A percentile compares a stretch with the other conserved stretches of the same genome.
Evolutionary conservation across 2,329 filamentous ascomycete species (phyloP).

Genomic region (Metarhizium album): DNA sequence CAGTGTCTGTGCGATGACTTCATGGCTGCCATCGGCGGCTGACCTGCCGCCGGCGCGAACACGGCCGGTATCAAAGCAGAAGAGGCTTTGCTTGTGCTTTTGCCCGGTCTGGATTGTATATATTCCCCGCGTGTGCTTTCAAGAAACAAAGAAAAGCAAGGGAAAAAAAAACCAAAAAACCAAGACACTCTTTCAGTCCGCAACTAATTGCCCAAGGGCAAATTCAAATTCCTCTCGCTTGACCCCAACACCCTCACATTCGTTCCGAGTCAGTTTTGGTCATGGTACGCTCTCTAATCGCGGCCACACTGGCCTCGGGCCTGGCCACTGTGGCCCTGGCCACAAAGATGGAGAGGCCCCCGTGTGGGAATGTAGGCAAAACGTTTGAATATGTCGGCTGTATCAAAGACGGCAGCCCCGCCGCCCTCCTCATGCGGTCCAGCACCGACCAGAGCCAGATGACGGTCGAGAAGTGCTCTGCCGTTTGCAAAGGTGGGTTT

Average conservation of each 20-base stretch:
- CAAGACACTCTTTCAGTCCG: too few species aligned
- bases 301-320: constrained; percentile 28
- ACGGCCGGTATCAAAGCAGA: neutral
- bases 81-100: too few species aligned
- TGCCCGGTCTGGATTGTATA: too few species aligned
- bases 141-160: too few species aligned
- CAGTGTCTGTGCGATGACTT: neutral
- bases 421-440: constrained; percentile 32
- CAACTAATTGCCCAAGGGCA: too few species aligned
- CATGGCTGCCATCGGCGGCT: neutral
- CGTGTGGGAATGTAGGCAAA: constrained; percentile 32
- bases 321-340: constrained; percentile 26
- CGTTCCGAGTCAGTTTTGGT: neutral
- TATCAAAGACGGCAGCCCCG: constrained; percentile 27
- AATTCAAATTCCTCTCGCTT: neutral
- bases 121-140: too few species aligned
- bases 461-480: constrained; percentile 36
- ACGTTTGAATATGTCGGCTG: constrained; percentile 38
- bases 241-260: neutral
- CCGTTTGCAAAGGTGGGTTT: constrained; percentile 35
- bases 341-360: constrained; percentile 32
- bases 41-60: neutral
- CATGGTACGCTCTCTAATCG: neutral
- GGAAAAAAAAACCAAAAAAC: too few species aligned
- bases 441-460: constrained; percentile 25